A percentile compares a stretch with the other conserved stretches of the same genome.
Evolutionary conservation across 1,284 basidiomycete species (phyloP).

Genomic region (Stygiomarasmius scandens): DNA sequence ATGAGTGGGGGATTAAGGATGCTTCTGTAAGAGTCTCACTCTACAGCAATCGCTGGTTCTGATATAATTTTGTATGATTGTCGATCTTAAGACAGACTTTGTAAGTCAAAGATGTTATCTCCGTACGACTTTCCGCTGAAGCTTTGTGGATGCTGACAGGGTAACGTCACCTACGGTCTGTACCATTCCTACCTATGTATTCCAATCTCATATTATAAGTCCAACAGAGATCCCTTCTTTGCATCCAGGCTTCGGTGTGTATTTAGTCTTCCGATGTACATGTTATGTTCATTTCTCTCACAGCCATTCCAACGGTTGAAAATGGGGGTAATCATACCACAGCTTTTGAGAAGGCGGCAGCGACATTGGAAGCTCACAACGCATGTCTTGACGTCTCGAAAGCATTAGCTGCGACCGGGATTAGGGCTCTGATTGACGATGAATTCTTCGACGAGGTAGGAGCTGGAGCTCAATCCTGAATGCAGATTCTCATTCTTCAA

Average conservation of each 20-base stretch:
- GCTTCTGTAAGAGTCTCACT: conserved; percentile 48
- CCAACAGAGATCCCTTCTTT: too few species aligned
- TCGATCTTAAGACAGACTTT: conserved; percentile 74
- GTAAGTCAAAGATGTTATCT: conserved; percentile 40
- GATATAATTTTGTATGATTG: too few species aligned
- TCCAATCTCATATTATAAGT: too few species aligned
- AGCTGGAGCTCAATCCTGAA: not conserved
- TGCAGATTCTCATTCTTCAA: not conserved
- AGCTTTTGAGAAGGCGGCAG: conserved; percentile 57
- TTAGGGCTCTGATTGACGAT: conserved; percentile 59
- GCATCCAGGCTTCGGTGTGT: too few species aligned
- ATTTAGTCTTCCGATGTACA: not conserved
- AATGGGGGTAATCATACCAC: conserved; percentile 69
- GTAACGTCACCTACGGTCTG: conserved; percentile 63
- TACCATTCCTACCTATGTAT: too few species aligned
- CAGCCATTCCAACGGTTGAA: conserved; percentile 56
- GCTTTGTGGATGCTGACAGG: conserved; percentile 40
- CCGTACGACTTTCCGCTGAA: not conserved
- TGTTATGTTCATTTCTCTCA: too few species aligned
- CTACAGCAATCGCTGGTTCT: too few species aligned
- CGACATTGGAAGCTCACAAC: conserved; percentile 56
- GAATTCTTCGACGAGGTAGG: conserved; percentile 44
- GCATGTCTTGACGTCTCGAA: conserved; percentile 59
- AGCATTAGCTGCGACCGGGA: conserved; percentile 59
- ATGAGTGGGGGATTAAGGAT: conserved; percentile 56